Base-by-base conservation (phyloP, 2,329 filamentous ascomycete genomes). In the Fonsecaea nubica region DNA sequence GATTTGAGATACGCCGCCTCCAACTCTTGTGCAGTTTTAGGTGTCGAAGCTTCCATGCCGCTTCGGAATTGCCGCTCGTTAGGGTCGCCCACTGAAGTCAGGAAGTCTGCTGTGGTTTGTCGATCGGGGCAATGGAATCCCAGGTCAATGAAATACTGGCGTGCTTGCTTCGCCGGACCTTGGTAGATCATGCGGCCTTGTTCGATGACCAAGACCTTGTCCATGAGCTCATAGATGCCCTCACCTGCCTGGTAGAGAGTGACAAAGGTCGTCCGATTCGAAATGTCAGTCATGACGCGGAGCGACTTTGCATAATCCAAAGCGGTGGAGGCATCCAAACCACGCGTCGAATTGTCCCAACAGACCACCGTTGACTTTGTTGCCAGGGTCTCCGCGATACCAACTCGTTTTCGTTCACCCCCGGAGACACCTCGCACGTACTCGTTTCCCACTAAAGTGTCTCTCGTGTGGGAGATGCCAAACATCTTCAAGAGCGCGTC, bases 341-440 rank as follows among this genome's bases (percentile, higher is more conserved):
- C 92, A 56, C 91, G 83, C 0, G 91, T 94, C 0, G 87, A 89
- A 76, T 94, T 94, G 72, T 94, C 91, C 90, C 90, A 93, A 69
- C 88, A 89, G 38, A 91, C 87, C 1, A 93, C 88, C 0, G 89
- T 88, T 0, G 88, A 88, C 76, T 91, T 90, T 6, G 90, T 90
- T 4, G 90, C 89, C 25, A 94, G 79, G 0, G 90, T 91, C 77
- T 94, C 91, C 1, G 90, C 90, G 69, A 94, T 92, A 25, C 88
- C 89, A 8, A 92, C 91, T 74, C 91, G 89, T 76, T 93, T 94
- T 42, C 91, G 81, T 79, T 95, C 92, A 65, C 92, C 92, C 72
- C 92, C 92, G 55, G 89, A 91, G 0, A 94, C 89, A 76, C 91
- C 91, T 55, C 90, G 86, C 6, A 89, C 85, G 72, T 83, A 87